Evolutionary conservation across 2,329 filamentous ascomycete genomes (phyloP).

Genomic region (Fusarium acutatum): DNA sequence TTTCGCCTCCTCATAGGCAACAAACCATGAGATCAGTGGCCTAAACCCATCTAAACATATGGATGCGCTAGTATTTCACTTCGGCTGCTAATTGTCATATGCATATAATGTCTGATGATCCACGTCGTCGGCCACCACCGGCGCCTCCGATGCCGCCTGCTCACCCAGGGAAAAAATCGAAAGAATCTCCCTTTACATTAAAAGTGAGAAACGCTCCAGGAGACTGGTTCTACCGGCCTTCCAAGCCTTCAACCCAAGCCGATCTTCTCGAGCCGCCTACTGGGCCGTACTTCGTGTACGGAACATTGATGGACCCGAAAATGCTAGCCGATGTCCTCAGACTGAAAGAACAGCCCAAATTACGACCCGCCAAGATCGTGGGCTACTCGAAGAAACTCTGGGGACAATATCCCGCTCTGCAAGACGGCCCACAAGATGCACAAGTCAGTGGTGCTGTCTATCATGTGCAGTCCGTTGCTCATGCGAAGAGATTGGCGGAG

Average conservation of each 20-base stretch:
- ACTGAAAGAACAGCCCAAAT: neutral
- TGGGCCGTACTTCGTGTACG: slow-evolving; percentile 8
- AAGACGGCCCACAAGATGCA: neutral
- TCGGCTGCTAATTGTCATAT: neutral
- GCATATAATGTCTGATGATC: neutral
- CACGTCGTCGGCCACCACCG: neutral
- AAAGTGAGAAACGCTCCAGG: neutral
- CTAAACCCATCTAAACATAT: neutral
- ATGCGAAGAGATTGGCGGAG: neutral
- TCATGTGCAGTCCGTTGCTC: neutral
- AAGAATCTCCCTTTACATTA: accelerated
- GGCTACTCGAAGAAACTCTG: neutral
- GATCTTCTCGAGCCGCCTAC: neutral
- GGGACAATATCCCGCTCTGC: neutral
- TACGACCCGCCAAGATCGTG: neutral
- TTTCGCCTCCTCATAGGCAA: accelerated
- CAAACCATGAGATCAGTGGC: neutral
- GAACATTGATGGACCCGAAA: neutral
- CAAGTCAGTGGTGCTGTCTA: neutral
- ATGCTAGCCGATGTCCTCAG: neutral
- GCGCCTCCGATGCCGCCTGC: neutral
- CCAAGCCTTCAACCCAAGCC: accelerated
- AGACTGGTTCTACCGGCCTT: neutral
- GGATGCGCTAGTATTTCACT: neutral
- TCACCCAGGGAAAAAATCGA: accelerated